Base-by-base conservation (phyloP, 805 yeast genomes). In the Hanseniaspora mollemarum region DNA sequence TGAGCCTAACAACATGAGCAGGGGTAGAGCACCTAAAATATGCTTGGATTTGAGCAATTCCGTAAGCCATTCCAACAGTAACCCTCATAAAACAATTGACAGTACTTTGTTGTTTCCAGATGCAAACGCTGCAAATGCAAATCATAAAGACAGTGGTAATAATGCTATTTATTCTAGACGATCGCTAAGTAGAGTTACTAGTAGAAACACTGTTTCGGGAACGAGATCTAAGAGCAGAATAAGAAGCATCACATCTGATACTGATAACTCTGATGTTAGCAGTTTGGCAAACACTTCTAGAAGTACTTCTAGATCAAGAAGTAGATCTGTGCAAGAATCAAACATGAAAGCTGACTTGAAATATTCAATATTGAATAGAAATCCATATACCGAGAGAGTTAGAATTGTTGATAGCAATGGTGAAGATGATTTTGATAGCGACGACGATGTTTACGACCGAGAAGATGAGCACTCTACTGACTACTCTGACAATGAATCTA, bases 121-220 rank as follows among this genome's bases (percentile, higher is more conserved):
- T 4, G 31, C n/a, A 31, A 15, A 8, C n/a, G 22, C 16, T 21
- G 10, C 32, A 16, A 31, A 21, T 25, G 8, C 10, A 21, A 32
- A 16, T 18, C 22, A 35, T 12, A 35, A 15, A 35, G 38, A 35
- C 5, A 35, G 13, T 35, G 18, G 12, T 15, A 31, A 43, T 21
- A 45, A 45, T 26, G 49, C 49, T 10, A 45, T 45, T n/a, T 45
- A 45, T 18, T 45, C 49, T 4, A 45, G 49, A 45, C 36, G 49
- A 28, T 45, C 49, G 1, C 28, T 45, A n/a, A 45, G 49, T 16
- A 45, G 49, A 45, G 49, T 45, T 13, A 45, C 49, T 9, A 37
- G 43, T 21, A 45, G 49, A 45, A 21, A 29, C 15, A 26, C 26
- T 29, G 37, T 26, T 3, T 35, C 29, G 8, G 13, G 9, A 4